Conservation (phyloP, 768 basidiomycete species). For the Boletus tomentosulus region DNA sequence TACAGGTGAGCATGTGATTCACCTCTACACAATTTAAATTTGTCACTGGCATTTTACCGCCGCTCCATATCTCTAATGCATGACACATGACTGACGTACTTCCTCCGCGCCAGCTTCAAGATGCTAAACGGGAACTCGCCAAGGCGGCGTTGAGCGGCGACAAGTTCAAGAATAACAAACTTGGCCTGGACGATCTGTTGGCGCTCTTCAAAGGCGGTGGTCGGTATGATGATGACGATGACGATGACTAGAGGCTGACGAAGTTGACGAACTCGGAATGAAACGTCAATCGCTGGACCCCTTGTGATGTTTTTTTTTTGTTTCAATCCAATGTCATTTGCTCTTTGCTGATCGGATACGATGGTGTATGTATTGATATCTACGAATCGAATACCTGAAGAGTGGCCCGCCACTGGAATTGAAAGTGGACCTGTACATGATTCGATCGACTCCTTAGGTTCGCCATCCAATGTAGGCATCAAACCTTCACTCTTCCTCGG, state of each 20-base stretch:
- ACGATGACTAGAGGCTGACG: constrained; percentile 2
- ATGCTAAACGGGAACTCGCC: constrained; percentile 84
- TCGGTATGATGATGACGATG: constrained; percentile 56
- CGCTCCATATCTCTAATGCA: neutral
- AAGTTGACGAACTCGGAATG: neutral
- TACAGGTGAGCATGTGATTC: constrained; percentile 43
- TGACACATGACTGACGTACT: constrained; percentile 2
- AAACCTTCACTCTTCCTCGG: no score
- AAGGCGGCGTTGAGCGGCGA: constrained; percentile 83
- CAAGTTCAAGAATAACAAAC: constrained; percentile 78
- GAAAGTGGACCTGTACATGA: neutral
- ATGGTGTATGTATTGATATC: no score
- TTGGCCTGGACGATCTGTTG: constrained; percentile 83
- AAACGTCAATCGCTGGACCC: neutral
- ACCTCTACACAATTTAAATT: neutral
- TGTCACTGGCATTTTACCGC: neutral
- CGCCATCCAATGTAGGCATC: neutral
- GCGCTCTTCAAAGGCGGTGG: constrained; percentile 65
- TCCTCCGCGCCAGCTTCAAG: constrained; percentile 58
- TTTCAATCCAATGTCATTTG: no score
- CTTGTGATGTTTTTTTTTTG: neutral
- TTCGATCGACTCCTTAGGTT: neutral
- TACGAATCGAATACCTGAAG: no score
- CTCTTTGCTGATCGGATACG: no score
- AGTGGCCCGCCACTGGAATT: neutral